Evolutionary conservation across 2,329 filamentous ascomycete genomes (phyloP).

Genomic region (Ceratocystis lukuohia): DNA sequence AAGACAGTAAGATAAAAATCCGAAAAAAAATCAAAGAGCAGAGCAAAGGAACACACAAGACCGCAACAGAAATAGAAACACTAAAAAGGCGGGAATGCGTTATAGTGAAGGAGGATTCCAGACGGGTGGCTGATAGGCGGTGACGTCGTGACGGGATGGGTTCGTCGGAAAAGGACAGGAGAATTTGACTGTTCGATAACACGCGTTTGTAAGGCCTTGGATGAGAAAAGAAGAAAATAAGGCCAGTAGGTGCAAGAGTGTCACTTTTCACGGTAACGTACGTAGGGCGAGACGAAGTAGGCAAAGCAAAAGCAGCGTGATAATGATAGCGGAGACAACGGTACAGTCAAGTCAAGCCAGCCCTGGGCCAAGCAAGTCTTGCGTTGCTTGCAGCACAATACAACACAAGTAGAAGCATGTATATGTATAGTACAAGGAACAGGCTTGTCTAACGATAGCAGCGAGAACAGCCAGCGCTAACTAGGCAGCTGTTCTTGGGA

Average conservation of each 20-base stretch:
- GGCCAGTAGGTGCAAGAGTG: too few relatives aligned
- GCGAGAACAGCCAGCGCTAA: too few relatives aligned
- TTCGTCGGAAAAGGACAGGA: not conserved
- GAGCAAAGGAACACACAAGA: not conserved
- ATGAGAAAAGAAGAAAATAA: not conserved
- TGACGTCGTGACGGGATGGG: not conserved
- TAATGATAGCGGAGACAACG: not conserved
- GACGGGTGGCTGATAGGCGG: not conserved
- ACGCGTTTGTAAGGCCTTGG: not conserved
- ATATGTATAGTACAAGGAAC: too few relatives aligned
- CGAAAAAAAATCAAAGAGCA: not conserved
- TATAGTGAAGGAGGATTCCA: not conserved
- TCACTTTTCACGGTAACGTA: too few relatives aligned
- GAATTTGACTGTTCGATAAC: not conserved
- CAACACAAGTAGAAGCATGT: too few relatives aligned
- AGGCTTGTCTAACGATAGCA: too few relatives aligned
- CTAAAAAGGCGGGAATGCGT: not conserved
- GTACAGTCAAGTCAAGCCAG: not conserved
- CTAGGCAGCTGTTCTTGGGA: too few relatives aligned
- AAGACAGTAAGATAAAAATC: not conserved
- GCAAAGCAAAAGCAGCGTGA: not conserved
- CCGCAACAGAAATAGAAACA: not conserved
- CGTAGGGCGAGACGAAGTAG: too few relatives aligned
- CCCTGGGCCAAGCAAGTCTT: too few relatives aligned
- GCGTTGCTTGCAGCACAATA: too few relatives aligned